phyloP scores from a whole-genome alignment of 2,329 filamentous ascomycete species.

The Botrytis medusae region DNA sequence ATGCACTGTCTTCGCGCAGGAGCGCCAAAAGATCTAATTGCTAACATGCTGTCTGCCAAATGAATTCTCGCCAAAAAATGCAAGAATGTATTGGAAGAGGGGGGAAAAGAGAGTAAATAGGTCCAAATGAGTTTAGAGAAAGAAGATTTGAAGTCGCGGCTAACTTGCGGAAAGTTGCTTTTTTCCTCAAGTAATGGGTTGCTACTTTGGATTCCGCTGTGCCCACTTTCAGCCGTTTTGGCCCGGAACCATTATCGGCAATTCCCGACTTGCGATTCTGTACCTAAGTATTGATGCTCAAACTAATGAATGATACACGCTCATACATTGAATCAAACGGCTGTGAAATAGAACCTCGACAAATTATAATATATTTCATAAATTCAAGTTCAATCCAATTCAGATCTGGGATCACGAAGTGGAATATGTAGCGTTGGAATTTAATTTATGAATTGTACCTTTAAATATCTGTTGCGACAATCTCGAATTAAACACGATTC shows the following conservation, averaged over 20 bases:
- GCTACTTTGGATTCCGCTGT: conserved; percentile 19
- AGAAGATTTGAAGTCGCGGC: conserved; percentile 24
- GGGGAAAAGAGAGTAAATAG: conserved; percentile 23
- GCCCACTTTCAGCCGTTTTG: conserved; percentile 22
- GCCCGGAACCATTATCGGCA: conserved; percentile 10
- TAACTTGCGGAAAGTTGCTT: conserved; percentile 25
- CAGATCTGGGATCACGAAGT: background rate
- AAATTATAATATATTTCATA: background rate
- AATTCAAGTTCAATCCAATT: background rate
- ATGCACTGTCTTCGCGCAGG: conserved; percentile 77
- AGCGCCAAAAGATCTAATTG: conserved; percentile 73
- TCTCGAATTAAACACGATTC: conserved; percentile 18
- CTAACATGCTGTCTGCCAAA: conserved; percentile 66
- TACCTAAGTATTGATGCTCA: background rate
- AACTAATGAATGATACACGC: background rate
- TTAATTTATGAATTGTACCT: background rate
- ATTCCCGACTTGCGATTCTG: conserved; percentile 1
- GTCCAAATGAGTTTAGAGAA: conserved; percentile 24
- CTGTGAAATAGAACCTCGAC: background rate
- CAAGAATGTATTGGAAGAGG: conserved; percentile 10
- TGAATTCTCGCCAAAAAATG: conserved; percentile 8
- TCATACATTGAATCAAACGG: background rate
- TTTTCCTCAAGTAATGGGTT: conserved; percentile 24
- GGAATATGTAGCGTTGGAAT: background rate
- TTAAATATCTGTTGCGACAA: background rate